Percentiles rank a stretch among this genome's conserved stretches.
Conservation (phyloP, 2,329 filamentous ascomycete genomes). For the Sclerotinia spermophila region DNA sequence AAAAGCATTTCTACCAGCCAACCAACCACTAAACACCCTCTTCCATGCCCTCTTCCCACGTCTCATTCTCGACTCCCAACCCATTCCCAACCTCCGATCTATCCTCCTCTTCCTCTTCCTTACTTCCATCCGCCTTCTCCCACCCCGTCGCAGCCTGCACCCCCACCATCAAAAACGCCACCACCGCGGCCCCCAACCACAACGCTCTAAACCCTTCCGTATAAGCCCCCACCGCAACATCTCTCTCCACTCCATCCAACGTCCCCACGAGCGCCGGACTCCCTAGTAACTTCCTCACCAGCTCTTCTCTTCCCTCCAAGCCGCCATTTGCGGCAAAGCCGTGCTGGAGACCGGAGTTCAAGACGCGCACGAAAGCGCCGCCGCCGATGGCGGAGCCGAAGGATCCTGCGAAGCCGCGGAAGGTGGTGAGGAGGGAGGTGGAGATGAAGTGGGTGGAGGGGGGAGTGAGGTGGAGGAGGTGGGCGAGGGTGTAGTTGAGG, state of each 20-base stretch:
- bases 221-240: slow-evolving; percentile 52
- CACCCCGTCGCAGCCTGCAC: slow-evolving; percentile 59
- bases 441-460: slow-evolving; percentile 68
- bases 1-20: not conserved
- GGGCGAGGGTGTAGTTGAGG: slow-evolving; percentile 78
- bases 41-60: slow-evolving; percentile 18
- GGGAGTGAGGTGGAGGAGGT: slow-evolving; percentile 68
- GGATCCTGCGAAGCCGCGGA: slow-evolving; percentile 75
- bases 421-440: slow-evolving; percentile 72
- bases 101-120: not conserved
- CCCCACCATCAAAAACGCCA: slow-evolving; percentile 47
- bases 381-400: slow-evolving; percentile 79
- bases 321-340: slow-evolving; percentile 38
- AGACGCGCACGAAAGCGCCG: slow-evolving; percentile 43
- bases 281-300: slow-evolving; percentile 54
- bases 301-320: slow-evolving; percentile 35
- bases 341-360: slow-evolving; percentile 36
- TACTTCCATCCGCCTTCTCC: slow-evolving; percentile 33
- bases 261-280: slow-evolving; percentile 53
- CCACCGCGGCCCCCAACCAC: slow-evolving; percentile 48
- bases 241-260: slow-evolving; percentile 47
- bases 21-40: not conserved
- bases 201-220: slow-evolving; percentile 50
- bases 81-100: slow-evolving; percentile 13
- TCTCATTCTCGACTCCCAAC: not conserved